Conservation (phyloP, 1,139 yeast species). For the Debaryomyces subglobosus region DNA sequence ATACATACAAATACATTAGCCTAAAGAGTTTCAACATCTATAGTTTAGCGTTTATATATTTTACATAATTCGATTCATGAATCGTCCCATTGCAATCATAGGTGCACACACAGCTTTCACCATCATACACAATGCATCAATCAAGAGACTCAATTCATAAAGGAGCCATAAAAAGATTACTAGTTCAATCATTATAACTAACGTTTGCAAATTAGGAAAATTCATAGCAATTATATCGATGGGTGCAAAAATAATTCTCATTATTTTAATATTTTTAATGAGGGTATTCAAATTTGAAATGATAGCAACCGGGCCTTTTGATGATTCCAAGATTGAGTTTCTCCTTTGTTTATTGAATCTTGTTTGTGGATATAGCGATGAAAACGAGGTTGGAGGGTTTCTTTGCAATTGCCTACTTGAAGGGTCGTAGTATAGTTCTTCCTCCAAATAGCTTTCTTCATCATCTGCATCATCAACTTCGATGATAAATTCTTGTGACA, state of each 20-base stretch:
- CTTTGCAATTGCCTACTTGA: constrained; percentile 36
- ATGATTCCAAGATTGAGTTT: not conserved
- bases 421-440: constrained; percentile 39
- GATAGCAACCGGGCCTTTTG: constrained; percentile 21
- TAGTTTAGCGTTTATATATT: not conserved
- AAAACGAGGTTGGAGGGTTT: constrained; percentile 36
- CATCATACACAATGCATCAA: constrained; percentile 52
- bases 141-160: constrained; percentile 45
- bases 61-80: constrained; percentile 46
- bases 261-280: constrained; percentile 39
- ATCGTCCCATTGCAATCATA: constrained; percentile 49
- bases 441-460: constrained; percentile 25
- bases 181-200: constrained; percentile 43
- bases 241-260: constrained; percentile 46
- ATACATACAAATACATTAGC: not conserved
- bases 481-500: constrained; percentile 31
- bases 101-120: constrained; percentile 53
- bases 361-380: constrained; percentile 16
- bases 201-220: constrained; percentile 44
- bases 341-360: not conserved
- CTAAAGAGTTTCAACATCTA: not conserved
- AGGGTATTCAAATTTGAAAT: constrained; percentile 36
- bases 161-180: constrained; percentile 46
- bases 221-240: constrained; percentile 43
- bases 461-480: constrained; percentile 38